Base-by-base conservation (phyloP, 345 rosid genomes). In the Salix dunnii region DNA sequence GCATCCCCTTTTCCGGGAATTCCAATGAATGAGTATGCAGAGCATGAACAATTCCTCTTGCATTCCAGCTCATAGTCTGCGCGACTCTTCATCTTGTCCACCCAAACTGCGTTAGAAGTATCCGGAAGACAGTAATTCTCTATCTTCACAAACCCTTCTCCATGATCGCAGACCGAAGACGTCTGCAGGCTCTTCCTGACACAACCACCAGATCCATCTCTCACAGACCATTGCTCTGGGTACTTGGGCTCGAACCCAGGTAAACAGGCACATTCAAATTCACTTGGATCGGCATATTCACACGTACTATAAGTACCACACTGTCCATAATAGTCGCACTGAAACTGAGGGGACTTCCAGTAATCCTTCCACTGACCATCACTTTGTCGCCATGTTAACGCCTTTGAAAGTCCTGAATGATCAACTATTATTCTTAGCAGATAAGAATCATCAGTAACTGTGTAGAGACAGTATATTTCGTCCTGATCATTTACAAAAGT, bases 231-330 rank as follows among this genome's bases (percentile, higher is more conserved):
- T 60, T 74, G 48, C 4, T n/a, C 31, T 27, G 46, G 71, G 25
- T 55, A 46, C 23, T 3, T 64, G 23, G 77, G 77, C 23, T 48
- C 62, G 51, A 65, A 74, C 31, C 77, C 77, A 27, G 67, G 67
- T 38, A 74, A 16, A 30, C 67, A 62, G 16, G 31, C 49, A 7
- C 77, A 74, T 65, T 14, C 64, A 48, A 58, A 74, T 14, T 14
- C 2, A 30, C 7, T 65, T 18, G 9, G 28, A 46, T 64, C 7
- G 11, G 42, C 31, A 20, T 14, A 8, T 42, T 66, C 16, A 31
- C 77, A 74, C 7, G 33, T 67, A n/a, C 71, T 46, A 21, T 28
- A 66, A n/a, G 64, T 62, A n/a, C 77, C 77, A 65, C 77, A 74
- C 1, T 46, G 21, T 58, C 71, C 77, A 74, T 74, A 74, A 31